Conservation (phyloP, 2,329 filamentous ascomycete species). For the Botryosphaeria dothidea region DNA sequence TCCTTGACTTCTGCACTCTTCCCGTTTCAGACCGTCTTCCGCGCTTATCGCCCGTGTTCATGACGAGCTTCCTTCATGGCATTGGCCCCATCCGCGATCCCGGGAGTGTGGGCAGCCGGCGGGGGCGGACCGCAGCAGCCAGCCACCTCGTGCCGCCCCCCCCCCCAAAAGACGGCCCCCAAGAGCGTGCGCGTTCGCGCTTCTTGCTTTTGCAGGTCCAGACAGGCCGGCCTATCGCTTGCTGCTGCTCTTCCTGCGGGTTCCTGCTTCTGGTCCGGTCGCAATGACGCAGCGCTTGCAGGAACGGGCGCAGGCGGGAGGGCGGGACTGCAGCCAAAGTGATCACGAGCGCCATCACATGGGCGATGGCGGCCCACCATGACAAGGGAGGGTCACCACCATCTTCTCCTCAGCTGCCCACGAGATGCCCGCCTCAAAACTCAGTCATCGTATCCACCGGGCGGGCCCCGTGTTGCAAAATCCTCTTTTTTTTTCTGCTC, state of each 20-base stretch:
- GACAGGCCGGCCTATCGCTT: neutral
- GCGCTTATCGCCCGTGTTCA: neutral
- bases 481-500: neutral
- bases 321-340: neutral
- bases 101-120: neutral
- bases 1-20: neutral
- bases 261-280: conserved; percentile 13
- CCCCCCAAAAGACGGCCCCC: neutral
- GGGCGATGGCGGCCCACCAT: conserved; percentile 10
- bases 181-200: neutral
- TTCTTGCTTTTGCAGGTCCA: neutral
- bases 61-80: neutral
- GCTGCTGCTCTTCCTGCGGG: conserved; percentile 7
- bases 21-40: neutral
- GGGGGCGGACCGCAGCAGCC: conserved; percentile 16
- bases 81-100: neutral
- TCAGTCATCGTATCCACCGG: conserved; percentile 11
- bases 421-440: conserved; percentile 14
- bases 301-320: conserved; percentile 14
- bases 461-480: neutral
- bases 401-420: conserved; percentile 8
- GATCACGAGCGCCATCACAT: conserved; percentile 16
- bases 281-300: conserved; percentile 17
- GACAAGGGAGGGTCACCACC: conserved; percentile 11
- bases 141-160: conserved; percentile 2